Percentiles rank a stretch among this genome's conserved stretches.
phyloP scores from a whole-genome alignment of 1,284 basidiomycete species.

The Takashimella koratensis region DNA sequence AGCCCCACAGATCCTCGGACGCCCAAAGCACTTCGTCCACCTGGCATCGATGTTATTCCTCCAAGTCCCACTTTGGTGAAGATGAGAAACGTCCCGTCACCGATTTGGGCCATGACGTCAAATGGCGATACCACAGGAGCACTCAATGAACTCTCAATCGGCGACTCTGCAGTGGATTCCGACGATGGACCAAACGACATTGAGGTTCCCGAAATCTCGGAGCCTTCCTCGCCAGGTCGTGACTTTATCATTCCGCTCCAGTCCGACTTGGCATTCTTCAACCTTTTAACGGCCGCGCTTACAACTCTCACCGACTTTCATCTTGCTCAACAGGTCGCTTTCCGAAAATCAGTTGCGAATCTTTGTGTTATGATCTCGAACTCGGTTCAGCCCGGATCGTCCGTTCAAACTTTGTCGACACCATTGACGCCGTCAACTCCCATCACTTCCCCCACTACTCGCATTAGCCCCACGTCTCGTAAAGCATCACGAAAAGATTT shows the following conservation, averaged over 20 bases:
- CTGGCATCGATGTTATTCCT: conserved; percentile 25
- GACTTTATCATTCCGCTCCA: conserved; percentile 77
- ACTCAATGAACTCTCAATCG: conserved; percentile 34
- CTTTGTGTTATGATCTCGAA: conserved; percentile 62
- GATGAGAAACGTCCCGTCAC: conserved; percentile 33
- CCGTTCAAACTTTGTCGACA: conserved; percentile 20
- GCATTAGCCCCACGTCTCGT: neutral
- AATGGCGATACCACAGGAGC: conserved; percentile 17
- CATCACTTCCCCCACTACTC: conserved; percentile 25
- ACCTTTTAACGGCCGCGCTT: conserved; percentile 68
- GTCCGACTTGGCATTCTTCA: conserved; percentile 79
- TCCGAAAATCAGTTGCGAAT: conserved; percentile 59
- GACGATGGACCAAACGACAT: neutral
- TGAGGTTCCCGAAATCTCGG: conserved; percentile 2
- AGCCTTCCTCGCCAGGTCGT: conserved; percentile 17
- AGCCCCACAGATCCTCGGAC: neutral
- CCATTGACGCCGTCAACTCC: conserved; percentile 54
- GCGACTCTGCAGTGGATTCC: conserved; percentile 19
- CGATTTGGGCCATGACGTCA: conserved; percentile 45
- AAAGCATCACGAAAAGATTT: conserved; percentile 57
- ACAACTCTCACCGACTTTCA: conserved; percentile 67
- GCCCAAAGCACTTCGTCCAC: neutral
- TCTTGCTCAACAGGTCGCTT: conserved; percentile 59
- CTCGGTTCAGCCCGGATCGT: conserved; percentile 56
- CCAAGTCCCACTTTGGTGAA: conserved; percentile 33